Evolutionary conservation across 2,329 filamentous ascomycete genomes (phyloP).

Genomic region (Claviceps arundinis): DNA sequence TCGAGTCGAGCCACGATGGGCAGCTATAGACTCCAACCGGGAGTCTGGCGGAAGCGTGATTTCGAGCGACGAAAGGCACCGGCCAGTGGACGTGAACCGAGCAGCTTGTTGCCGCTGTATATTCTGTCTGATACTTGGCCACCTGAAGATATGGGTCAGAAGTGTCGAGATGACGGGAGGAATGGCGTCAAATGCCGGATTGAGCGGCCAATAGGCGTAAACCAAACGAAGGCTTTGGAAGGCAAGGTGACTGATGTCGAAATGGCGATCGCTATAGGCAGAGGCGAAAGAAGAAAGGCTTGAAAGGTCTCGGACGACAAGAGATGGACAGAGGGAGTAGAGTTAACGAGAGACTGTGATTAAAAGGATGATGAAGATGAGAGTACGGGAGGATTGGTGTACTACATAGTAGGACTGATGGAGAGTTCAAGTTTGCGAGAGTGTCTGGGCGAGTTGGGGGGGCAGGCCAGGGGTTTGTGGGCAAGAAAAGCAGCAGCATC

Average conservation of each 20-base stretch:
- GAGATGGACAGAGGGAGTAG: neutral
- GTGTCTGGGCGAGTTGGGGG: neutral
- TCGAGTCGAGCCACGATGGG: conserved; percentile 28
- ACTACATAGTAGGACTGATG: neutral
- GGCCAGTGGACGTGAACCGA: neutral
- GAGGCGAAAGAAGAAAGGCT: neutral
- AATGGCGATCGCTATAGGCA: neutral
- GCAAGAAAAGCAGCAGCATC: neutral
- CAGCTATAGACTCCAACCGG: conserved; percentile 21
- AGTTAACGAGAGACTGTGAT: conserved; percentile 5
- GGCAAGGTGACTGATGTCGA: neutral
- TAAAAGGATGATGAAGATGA: neutral
- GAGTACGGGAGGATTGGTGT: neutral
- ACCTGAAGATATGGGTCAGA: neutral
- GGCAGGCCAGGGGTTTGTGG: neutral
- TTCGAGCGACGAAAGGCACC: neutral
- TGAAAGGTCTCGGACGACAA: neutral
- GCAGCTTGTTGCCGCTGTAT: neutral
- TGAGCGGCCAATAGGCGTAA: no score
- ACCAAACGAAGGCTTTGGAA: neutral
- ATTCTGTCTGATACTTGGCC: neutral
- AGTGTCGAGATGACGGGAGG: neutral
- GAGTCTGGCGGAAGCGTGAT: conserved; percentile 15
- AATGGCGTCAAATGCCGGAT: neutral
- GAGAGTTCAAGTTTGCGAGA: neutral